Evolutionary conservation across 371 early-diverging fungal genomes (phyloP).

Genomic region (Mortierella polycephala): DNA sequence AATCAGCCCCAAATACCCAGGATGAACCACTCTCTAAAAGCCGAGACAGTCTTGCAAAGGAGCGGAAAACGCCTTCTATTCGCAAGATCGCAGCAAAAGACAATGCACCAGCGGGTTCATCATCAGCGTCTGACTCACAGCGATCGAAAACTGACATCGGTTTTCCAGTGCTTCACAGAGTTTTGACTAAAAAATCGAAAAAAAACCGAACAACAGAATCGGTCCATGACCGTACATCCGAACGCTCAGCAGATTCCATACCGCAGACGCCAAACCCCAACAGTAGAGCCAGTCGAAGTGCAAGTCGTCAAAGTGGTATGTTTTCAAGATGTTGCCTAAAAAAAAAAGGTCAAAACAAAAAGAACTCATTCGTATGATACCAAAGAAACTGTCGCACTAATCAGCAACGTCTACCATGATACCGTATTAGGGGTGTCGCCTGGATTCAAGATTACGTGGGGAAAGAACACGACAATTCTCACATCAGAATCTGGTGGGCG

Average conservation of each 20-base stretch:
- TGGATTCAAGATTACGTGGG: slow-evolving; percentile 20
- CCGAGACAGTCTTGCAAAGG: slow-evolving; percentile 5
- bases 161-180: background rate
- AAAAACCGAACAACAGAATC: background rate
- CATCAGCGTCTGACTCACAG: background rate
- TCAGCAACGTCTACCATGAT: background rate
- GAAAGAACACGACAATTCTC: slow-evolving; percentile 11
- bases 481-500: slow-evolving; percentile 8
- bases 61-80: slow-evolving; percentile 10
- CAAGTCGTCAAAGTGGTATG: slow-evolving; percentile 28
- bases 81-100: background rate
- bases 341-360: background rate
- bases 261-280: background rate
- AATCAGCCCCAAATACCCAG: slow-evolving; percentile 5
- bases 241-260: background rate
- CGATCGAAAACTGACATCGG: background rate
- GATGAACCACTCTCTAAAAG: background rate
- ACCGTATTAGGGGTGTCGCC: slow-evolving; percentile 19
- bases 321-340: background rate
- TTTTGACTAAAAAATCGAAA: background rate
- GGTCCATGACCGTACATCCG: background rate
- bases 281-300: slow-evolving; percentile 14
- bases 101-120: background rate
- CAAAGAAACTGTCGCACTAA: background rate
- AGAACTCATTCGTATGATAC: background rate